Base-by-base conservation (phyloP, 2,329 filamentous ascomycete species). In the Pseudocercospora eumusae region DNA sequence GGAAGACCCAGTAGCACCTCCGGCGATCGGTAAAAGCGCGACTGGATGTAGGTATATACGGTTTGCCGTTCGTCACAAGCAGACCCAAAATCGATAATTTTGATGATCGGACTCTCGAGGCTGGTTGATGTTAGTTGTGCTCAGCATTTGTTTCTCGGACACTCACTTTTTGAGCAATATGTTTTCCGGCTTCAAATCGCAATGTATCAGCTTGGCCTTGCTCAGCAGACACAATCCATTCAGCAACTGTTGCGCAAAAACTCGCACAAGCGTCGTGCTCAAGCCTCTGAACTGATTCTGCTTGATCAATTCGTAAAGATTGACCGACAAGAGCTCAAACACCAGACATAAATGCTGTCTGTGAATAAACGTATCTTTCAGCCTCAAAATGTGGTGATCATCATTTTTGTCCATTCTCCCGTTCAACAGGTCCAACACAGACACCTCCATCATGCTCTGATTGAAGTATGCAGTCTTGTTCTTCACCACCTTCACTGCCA, bases 381-480 rank as follows among this genome's bases (percentile, higher is more conserved):
- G 82, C 63, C 95, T 88, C 60, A 99, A 82, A 25, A 99, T 84
- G 77, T 99, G 95, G 72, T 99, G 95, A 71, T 99, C 95, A 73
- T 99, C 95, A 72, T 98, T 98, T 80, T 98, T 99, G 81, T 99
- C 95, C 73, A 98, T 92, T 75, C 97, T 96, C 67, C 92, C 96
- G 76, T 99, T 99, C 73, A 99, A 85, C 83, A 99, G 75, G 77
- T 99, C 95, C 61, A 99, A 83, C 23, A 99, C 95, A 1, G 95
- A 99, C 31, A 99, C 95, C 75, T 99, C 95, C 95, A 99, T 99
- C 95, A 99, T 99, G 77, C 95, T 98, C 78, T 99, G 95, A 75
- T 99, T 99, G 81, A 99, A 99, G 77, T 99, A 99, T 40, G 95
- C 95, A 1, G 95, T 99, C 72, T 93, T 88, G 78, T 99, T 99